Percentiles rank a stretch among this genome's conserved stretches.
Conservation (phyloP, 2,329 filamentous ascomycete genomes). For the Neofusicoccum sp. region DNA sequence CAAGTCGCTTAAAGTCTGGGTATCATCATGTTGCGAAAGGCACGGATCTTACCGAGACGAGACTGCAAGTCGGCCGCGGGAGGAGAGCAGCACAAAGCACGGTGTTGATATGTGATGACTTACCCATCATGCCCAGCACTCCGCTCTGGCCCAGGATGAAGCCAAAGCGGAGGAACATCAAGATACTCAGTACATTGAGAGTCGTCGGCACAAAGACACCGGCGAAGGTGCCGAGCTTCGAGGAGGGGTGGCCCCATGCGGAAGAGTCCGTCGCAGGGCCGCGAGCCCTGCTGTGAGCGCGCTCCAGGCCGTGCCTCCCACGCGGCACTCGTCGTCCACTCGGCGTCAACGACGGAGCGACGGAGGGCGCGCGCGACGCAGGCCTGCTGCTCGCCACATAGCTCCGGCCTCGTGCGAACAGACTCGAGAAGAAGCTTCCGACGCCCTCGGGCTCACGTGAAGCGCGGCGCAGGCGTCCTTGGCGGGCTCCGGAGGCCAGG, state of each 20-base stretch:
- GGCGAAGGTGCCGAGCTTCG: constrained; percentile 71
- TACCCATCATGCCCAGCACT: constrained; percentile 77
- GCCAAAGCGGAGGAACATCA: constrained; percentile 90
- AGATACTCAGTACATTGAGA: constrained; percentile 83
- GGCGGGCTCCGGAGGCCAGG: constrained; percentile 30
- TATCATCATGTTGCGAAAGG: not conserved
- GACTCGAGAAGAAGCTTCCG: constrained; percentile 11
- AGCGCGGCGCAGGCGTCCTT: constrained; percentile 35
- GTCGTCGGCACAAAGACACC: constrained; percentile 82
- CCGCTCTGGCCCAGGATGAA: constrained; percentile 81
- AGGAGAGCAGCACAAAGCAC: not conserved
- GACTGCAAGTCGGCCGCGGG: not conserved
- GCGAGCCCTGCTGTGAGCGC: not conserved
- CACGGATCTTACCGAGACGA: too few species aligned
- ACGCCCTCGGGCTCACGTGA: not conserved
- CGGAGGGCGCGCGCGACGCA: not conserved
- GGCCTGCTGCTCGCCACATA: not conserved
- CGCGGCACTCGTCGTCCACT: constrained; percentile 1
- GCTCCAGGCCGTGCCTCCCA: not conserved
- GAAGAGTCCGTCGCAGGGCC: not conserved
- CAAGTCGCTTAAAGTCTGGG: too few species aligned
- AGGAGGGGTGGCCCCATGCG: constrained; percentile 17
- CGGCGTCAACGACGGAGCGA: constrained; percentile 4
- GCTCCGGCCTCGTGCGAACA: not conserved
- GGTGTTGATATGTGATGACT: constrained; percentile 28